Conservation (phyloP, 1,284 basidiomycete genomes). For the Cryptococcus neoformans region DNA sequence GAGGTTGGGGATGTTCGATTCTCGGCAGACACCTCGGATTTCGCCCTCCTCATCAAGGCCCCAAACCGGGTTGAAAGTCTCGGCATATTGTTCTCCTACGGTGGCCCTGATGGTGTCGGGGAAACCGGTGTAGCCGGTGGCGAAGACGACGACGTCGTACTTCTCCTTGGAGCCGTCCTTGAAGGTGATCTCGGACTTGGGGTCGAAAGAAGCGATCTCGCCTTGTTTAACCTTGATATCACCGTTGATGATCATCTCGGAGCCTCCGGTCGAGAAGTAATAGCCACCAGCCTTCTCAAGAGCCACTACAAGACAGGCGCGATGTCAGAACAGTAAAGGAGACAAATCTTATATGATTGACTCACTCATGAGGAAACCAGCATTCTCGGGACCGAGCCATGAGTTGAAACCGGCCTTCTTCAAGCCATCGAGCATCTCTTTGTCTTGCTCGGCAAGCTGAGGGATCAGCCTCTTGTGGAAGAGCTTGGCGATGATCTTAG, state of each 20-base stretch:
- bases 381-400: conserved; percentile 57
- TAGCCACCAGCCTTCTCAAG: conserved; percentile 51
- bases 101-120: conserved; percentile 52
- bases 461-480: conserved; percentile 53
- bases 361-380: conserved; percentile 54
- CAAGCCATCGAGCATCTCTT: conserved; percentile 58
- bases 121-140: conserved; percentile 57
- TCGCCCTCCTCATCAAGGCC: conserved; percentile 60
- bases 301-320: conserved; percentile 36
- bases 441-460: conserved; percentile 58
- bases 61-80: conserved; percentile 57
- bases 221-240: conserved; percentile 73
- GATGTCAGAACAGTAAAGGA: too few relatives aligned
- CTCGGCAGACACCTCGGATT: conserved; percentile 55
- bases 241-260: conserved; percentile 62
- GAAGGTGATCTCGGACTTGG: conserved; percentile 60
- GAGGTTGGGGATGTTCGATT: conserved; percentile 53
- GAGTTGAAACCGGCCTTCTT: conserved; percentile 60
- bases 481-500: conserved; percentile 52
- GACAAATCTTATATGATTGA: conserved; percentile 4
- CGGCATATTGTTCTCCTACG: conserved; percentile 55
- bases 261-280: conserved; percentile 58
- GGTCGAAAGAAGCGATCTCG: conserved; percentile 51
- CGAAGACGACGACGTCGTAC: conserved; percentile 66
- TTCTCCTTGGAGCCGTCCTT: conserved; percentile 62